Percentiles rank a stretch among this genome's conserved stretches.
These are phyloP conservation scores for Nicotiana paniculata DNA, from an alignment of 257 asterid genomes.

Conservation along the genomic window DNA sequence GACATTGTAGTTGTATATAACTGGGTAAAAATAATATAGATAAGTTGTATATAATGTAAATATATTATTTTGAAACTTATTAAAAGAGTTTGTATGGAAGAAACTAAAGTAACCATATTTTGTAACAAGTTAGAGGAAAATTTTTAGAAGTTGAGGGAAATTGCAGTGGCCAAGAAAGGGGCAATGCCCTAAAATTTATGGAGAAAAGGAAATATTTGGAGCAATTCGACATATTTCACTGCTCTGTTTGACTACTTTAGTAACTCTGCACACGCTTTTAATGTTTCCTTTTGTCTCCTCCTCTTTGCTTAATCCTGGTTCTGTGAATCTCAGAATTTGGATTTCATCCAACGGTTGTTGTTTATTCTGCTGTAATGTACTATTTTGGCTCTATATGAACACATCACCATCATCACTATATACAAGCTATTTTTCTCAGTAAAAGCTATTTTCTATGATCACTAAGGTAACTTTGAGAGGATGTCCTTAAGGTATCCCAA, in stretches of 20 bases:
- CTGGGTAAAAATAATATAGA: no score
- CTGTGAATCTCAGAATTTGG: background rate
- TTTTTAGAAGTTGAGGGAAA: background rate
- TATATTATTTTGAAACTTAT: background rate
- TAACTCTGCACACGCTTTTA: constrained; percentile 20
- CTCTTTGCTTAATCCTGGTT: background rate
- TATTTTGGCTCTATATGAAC: background rate
- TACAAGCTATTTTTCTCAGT: no score
- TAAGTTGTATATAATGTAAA: no score
- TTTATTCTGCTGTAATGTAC: background rate
- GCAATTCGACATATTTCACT: constrained; percentile 18
- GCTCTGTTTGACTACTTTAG: constrained; percentile 32
- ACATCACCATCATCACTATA: background rate
- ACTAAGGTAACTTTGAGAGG: no score
- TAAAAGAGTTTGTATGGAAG: background rate
- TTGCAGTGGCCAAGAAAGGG: background rate
- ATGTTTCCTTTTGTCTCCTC: constrained; percentile 17
- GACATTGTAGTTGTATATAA: no score
- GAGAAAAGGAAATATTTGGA: constrained; percentile 9
- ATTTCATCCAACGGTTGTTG: background rate
- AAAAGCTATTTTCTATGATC: no score
- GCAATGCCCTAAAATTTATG: background rate
- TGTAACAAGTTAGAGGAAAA: background rate
- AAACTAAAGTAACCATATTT: background rate
- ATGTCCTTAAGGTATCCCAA: no score